Evolutionary conservation across 345 rosid genomes (phyloP), one percentile per base, ranked within the genome.

Genomic region (Cardamine resedifolia): DNA sequence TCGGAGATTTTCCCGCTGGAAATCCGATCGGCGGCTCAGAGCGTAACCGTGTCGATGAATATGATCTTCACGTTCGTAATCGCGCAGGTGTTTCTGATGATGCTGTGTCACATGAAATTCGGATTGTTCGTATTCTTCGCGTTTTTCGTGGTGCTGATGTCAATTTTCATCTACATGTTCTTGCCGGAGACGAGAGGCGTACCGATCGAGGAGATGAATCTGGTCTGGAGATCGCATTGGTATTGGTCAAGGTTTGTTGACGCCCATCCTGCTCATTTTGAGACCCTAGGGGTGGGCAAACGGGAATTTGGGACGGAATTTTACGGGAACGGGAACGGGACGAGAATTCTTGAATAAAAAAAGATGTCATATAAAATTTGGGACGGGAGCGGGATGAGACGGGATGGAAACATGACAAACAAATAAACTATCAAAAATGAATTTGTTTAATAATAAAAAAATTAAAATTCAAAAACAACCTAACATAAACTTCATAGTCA

Each of bases 1-100:
- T 90, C 97, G 71, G 97, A 93, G 77, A 93, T 93, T 27, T 93
- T 90, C 81, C 97, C 98, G 6, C 58, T 89, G 23, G 98, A 93
- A 66, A 89, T 93, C 56, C 77, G 97, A 20, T 93, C 97, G 0
- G 97, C 97, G 1, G 97, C 98, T 0, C 98, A 93, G 73, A 93
- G 97, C 70, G 38, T 93, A 64, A 90, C 84, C 1, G 98, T 93
- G 6, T 93, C 94, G 0, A 91, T 93, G 49, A 93, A 90, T 83
- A 93, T 93, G 98, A 18, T 90, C 19, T 89, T 89, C 87, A 93
- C 98, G 6, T 93, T 93, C 24, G 4, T 70, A 0, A 79, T 93
- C 2, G 97, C 98, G 0, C 98, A 93, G 11, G 68, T 90, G 14
- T 93, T 93, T 81, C 68, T 90, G 20, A 70, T 53, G 30, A 90